phyloP scores from a whole-genome alignment of 208 protist species.

The Strigomonas culicis region DNA sequence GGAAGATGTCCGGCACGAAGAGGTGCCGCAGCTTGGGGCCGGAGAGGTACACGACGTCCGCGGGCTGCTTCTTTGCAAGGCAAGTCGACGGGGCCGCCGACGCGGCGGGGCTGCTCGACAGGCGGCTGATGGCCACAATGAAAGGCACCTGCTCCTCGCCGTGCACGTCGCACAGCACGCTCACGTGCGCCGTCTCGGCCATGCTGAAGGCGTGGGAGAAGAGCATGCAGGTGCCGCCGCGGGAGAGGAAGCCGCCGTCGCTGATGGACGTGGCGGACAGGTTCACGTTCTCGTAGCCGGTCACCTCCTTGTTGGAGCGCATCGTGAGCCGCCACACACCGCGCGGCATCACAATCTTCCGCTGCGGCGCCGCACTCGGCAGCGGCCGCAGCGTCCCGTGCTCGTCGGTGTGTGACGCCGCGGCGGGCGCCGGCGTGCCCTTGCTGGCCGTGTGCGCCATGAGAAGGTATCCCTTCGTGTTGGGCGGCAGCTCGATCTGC shows the following conservation, averaged over 20 bases:
- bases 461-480: slow-evolving; percentile 76
- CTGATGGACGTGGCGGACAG: slow-evolving; percentile 31
- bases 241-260: slow-evolving; percentile 39
- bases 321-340: slow-evolving; percentile 63
- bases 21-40: slow-evolving; percentile 16
- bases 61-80: not conserved
- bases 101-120: not conserved
- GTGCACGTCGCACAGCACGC: slow-evolving; percentile 37
- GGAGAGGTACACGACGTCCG: slow-evolving; percentile 21
- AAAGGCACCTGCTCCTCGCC: slow-evolving; percentile 43
- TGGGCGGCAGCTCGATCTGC: slow-evolving; percentile 46
- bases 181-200: slow-evolving; percentile 51
- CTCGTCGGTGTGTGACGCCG: not conserved
- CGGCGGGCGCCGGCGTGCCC: not conserved
- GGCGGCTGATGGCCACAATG: slow-evolving; percentile 33
- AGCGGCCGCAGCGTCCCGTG: not conserved
- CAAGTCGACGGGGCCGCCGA: not conserved
- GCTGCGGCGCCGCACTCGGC: not conserved
- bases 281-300: slow-evolving; percentile 42
- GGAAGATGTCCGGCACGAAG: slow-evolving; percentile 51
- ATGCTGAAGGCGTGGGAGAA: slow-evolving; percentile 58
- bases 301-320: slow-evolving; percentile 45
- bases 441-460: slow-evolving; percentile 33
- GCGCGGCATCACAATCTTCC: slow-evolving; percentile 20
- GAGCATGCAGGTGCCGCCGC: slow-evolving; percentile 48